Conservation (phyloP, 2,329 filamentous ascomycete genomes). For the Neonectria magnoliae region DNA sequence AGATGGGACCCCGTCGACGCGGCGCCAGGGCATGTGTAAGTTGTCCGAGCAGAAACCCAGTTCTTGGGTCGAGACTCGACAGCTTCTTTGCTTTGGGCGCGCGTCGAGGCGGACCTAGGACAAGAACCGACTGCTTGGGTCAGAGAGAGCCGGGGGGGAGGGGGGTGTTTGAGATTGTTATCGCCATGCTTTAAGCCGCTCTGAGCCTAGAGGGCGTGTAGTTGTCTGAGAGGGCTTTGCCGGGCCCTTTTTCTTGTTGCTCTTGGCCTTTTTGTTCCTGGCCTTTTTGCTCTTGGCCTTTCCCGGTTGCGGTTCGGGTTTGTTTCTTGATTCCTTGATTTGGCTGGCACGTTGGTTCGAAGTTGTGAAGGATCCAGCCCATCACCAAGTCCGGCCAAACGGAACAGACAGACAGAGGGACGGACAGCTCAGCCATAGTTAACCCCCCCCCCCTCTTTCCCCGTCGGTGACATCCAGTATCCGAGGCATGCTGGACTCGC, state of each 20-base stretch:
- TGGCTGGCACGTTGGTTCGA: not conserved
- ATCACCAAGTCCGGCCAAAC: too few species aligned
- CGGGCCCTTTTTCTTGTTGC: not conserved
- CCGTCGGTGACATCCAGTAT: not conserved
- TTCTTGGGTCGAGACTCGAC: conserved; percentile 26
- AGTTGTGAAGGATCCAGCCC: not conserved
- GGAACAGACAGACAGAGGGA: not conserved
- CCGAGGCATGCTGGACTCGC: conserved; percentile 3
- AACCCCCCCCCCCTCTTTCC: too few species aligned
- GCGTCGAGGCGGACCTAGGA: not conserved
- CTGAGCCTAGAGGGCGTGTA: conserved; percentile 26
- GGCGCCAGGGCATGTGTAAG: conserved; percentile 32
- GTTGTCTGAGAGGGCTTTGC: not conserved
- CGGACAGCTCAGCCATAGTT: not conserved
- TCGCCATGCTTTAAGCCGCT: conserved; percentile 34
- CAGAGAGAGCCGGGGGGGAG: conserved; percentile 32
- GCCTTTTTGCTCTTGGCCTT: not conserved
- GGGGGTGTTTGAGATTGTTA: conserved; percentile 19
- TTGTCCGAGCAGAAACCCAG: conserved; percentile 28
- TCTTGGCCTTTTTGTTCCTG: not conserved
- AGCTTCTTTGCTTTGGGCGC: conserved; percentile 7
- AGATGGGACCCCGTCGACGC: conserved; percentile 23
- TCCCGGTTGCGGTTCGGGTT: not conserved
- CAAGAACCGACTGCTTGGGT: conserved; percentile 42
- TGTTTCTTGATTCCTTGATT: not conserved